Percentiles rank a stretch among this genome's conserved stretches.
Conservation (phyloP, 1,284 basidiomycete genomes). For the Ustilago xerochloae region DNA sequence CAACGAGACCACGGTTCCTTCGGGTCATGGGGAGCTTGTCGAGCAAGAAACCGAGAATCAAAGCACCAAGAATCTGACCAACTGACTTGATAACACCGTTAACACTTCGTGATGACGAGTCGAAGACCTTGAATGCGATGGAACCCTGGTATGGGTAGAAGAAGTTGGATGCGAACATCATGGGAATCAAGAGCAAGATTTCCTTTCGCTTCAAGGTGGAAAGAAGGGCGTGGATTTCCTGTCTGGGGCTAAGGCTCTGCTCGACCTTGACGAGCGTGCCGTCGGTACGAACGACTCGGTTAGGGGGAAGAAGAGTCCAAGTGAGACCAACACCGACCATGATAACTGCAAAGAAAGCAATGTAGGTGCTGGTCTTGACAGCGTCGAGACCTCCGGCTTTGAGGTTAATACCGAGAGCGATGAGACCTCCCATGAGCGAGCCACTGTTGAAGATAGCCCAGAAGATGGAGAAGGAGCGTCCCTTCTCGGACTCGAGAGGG, state of each 20-base stretch:
- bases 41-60: conserved; percentile 34
- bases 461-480: conserved; percentile 76
- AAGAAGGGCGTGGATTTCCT: conserved; percentile 45
- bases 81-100: conserved; percentile 34
- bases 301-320: conserved; percentile 45
- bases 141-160: conserved; percentile 57
- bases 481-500: conserved; percentile 78
- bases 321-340: conserved; percentile 50
- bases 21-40: conserved; percentile 46
- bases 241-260: conserved; percentile 16
- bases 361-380: conserved; percentile 40
- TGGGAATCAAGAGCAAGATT: conserved; percentile 55
- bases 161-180: conserved; percentile 53
- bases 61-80: conserved; percentile 27
- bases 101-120: conserved; percentile 18
- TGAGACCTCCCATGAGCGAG: conserved; percentile 76
- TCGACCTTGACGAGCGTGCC: conserved; percentile 45
- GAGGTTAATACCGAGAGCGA: conserved; percentile 71
- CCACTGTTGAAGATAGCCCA: conserved; percentile 77
- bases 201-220: conserved; percentile 27
- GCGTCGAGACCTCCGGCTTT: conserved; percentile 39
- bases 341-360: conserved; percentile 53
- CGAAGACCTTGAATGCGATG: conserved; percentile 30
- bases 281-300: conserved; percentile 43
- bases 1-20: conserved; percentile 25